phyloP scores from a whole-genome alignment of 371 early-diverging fungal genomes.

The Mucor sp. region DNA sequence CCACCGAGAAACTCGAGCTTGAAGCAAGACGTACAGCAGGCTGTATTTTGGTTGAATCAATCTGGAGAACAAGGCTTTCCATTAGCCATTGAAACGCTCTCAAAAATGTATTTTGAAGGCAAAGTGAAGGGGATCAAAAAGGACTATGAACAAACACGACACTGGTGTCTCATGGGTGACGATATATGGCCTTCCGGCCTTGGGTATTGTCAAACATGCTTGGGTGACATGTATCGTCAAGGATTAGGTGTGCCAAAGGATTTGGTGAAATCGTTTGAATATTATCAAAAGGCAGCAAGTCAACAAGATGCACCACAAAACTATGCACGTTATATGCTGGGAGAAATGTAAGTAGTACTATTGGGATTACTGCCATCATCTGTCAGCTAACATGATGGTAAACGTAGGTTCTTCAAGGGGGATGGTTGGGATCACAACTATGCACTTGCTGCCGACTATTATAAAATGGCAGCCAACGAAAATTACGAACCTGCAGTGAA shows the following conservation, averaged over 20 bases:
- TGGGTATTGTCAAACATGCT: conserved; percentile 49
- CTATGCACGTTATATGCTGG: conserved; percentile 51
- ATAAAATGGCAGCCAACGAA: conserved; percentile 46
- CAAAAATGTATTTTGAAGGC: conserved; percentile 43
- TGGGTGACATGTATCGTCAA: conserved; percentile 49
- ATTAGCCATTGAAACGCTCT: conserved; percentile 44
- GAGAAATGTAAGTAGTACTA: conserved; percentile 50
- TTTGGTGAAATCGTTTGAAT: conserved; percentile 41
- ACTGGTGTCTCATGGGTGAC: conserved; percentile 49
- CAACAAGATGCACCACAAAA: conserved; percentile 53
- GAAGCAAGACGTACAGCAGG: conserved; percentile 37
- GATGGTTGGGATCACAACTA: conserved; percentile 47
- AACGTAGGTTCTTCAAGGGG: conserved; percentile 45
- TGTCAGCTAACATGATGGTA: background rate
- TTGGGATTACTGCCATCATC: background rate
- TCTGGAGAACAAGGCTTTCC: conserved; percentile 51
- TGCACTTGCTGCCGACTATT: conserved; percentile 45
- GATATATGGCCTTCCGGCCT: conserved; percentile 56
- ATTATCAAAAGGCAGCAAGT: conserved; percentile 53
- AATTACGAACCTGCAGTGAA: conserved; percentile 40
- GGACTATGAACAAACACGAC: conserved; percentile 42
- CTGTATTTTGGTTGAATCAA: conserved; percentile 50
- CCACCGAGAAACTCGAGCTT: background rate
- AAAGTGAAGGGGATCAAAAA: conserved; percentile 28
- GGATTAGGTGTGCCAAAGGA: conserved; percentile 50